Base-by-base conservation (phyloP, 148 eudicot species). In the Chenopodium suecicum region DNA sequence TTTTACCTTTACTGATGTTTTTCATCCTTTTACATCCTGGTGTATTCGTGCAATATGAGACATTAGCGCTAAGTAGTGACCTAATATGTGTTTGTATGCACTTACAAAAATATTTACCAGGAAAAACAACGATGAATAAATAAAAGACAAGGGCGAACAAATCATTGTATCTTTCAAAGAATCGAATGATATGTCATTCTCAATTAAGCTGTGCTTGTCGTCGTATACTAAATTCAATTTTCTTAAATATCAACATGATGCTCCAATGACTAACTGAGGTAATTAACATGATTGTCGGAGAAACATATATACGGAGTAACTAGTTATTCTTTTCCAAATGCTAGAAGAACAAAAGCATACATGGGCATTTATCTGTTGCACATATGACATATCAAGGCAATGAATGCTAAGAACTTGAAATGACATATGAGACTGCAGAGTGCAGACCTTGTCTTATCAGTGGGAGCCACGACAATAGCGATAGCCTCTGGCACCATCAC, bases 401-500 rank as follows among this genome's bases (percentile, higher is more conserved):
- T 75, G 52, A 14, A 1, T 68, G 22, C 27, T 48, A 80, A n/a
- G 1, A 68, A 20, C 74, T 83, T 9, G 25, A 34, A 48, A 34
- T 63, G 63, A 56, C 64, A 70, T 50, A 78, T 37, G 31, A 64
- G 25, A 82, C 9, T 75, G 67, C 23, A 76, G 60, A 48, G 60
- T 44, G 48, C 63, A 73, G 56, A 93, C 97, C 92, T 90, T 89
- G 91, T 82, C 74, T 84, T 86, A 85, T 93, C 95, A 25, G 92
- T 93, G 74, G 97, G 95, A 85, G 93, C 94, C 89, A 93, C 83
- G 56, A 93, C 97, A 77, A 91, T 88, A 56, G 92, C 97, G 66
- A 93, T 85, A 32, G 97, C 95, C 88, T 93, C 97, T 1, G 97
- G 95, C 73, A 93, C 90, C 97, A 93, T 93, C 54, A 90, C 88